Base-by-base conservation (phyloP, 2,329 filamentous ascomycete genomes). In the Ophiostoma angusticollis region DNA sequence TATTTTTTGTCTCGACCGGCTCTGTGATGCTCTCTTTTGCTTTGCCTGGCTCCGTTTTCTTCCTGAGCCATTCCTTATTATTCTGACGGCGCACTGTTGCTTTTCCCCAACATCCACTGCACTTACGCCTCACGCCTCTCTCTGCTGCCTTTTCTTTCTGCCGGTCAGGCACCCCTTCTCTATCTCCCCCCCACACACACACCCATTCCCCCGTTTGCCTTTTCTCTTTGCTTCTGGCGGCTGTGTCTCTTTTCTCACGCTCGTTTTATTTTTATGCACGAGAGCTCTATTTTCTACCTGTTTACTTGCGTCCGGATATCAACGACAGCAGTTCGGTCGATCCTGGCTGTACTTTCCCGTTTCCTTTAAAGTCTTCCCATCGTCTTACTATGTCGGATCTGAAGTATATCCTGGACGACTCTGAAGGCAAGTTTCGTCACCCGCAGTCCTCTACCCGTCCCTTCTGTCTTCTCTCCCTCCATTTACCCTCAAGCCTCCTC, bases 321-420 rank as follows among this genome's bases (percentile, higher is more conserved):
- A 7, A 28, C 5, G 11, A 13, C 25, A 13, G 11, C 28, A 19
- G 24, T n/a, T 25, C 23, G n/a, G 31, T 31, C 8, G 14, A 7
- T 17, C 12, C n/a, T 29, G n/a, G 21, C 29, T 17, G 13, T 17
- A 12, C n/a, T 18, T 23, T 21, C 16, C n/a, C 9, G n/a, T 35
- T 18, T 28, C 35, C 17, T 9, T 11, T 30, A 28, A 22, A 33
- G 22, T 30, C 18, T 18, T 29, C 19, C 13, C 32, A 16, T 25
- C 16, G n/a, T 37, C 17, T 11, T 31, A 42, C 37, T 32, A 43
- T 43, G 41, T 36, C 37, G 28, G 37, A 39, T 14, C 41, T 43
- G 22, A 37, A 31, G 25, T 40, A 32, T 30, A 43, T 43, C 29
- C 25, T 43, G 2, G 33, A 30, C n/a, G 34, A 39, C 16, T 11